phyloP scores from a whole-genome alignment of 441 rosid species.

The Adansonia madagascariensis region DNA sequence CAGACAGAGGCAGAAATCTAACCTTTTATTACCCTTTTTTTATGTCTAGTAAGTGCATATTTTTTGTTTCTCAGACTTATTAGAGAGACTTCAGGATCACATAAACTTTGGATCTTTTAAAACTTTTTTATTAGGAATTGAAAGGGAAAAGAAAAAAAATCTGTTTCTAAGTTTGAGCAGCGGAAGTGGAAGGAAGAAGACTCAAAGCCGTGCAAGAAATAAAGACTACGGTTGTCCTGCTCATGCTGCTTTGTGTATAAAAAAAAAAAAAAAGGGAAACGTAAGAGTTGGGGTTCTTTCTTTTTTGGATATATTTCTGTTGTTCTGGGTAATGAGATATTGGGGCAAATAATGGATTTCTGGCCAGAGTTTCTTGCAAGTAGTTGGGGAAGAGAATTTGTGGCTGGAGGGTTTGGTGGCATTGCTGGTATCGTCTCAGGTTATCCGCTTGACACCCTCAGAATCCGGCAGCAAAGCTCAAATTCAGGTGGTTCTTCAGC shows the following conservation, averaged over 20 bases:
- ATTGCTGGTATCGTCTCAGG: conserved; percentile 88
- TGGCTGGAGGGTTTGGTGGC: conserved; percentile 98
- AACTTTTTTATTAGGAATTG: not conserved
- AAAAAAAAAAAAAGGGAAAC: conserved; percentile 14
- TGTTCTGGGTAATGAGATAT: conserved; percentile 11
- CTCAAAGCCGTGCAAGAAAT: conserved; percentile 28
- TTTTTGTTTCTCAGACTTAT: not conserved
- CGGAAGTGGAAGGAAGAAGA: conserved; percentile 13
- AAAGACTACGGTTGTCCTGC: conserved; percentile 18
- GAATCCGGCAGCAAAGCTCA: conserved; percentile 75
- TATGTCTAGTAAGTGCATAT: too few species aligned
- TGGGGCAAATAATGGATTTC: conserved; percentile 56
- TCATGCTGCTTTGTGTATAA: not conserved
- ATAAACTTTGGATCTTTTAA: not conserved
- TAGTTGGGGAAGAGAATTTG: conserved; percentile 80
- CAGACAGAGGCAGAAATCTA: not conserved
- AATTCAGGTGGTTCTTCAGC: conserved; percentile 86
- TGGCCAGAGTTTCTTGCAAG: conserved; percentile 82
- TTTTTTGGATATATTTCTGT: not conserved
- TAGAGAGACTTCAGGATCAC: not conserved
- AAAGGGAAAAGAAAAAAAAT: not conserved
- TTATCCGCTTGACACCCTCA: conserved; percentile 84
- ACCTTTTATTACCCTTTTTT: not conserved
- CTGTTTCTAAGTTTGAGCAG: conserved; percentile 12
- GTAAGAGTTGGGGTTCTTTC: not conserved